Percentiles rank a stretch among this genome's conserved stretches.
Conservation (phyloP, 495 filamentous ascomycete species). For the Letharia columbiana region DNA sequence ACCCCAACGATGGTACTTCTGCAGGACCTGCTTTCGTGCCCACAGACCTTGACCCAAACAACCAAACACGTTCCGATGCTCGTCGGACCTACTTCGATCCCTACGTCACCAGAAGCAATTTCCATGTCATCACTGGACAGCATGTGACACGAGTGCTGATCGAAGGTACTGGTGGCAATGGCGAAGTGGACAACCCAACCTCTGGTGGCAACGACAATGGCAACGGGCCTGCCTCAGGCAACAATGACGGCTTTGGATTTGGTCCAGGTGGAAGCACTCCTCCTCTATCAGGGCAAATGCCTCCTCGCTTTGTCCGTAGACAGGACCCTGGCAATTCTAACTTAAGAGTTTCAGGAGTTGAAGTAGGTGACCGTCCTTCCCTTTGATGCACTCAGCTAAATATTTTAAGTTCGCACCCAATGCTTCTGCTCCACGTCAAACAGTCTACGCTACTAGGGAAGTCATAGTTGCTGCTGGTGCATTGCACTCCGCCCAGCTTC, state of each 20-base stretch:
- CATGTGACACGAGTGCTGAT: conserved; percentile 40
- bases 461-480: conserved; percentile 52
- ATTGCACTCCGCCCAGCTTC: conserved; percentile 48
- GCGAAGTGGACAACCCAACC: conserved; percentile 19
- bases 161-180: conserved; percentile 23
- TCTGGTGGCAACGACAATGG: conserved; percentile 24
- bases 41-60: conserved; percentile 35
- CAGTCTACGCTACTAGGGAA: conserved; percentile 42
- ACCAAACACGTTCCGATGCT: conserved; percentile 36
- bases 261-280: conserved; percentile 25
- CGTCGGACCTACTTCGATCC: conserved; percentile 36
- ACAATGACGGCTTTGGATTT: conserved; percentile 26
- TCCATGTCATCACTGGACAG: conserved; percentile 38
- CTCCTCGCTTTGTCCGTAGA: conserved; percentile 15
- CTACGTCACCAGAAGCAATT: conserved; percentile 32
- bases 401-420: conserved; percentile 23
- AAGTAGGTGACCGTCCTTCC: conserved; percentile 15
- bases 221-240: conserved; percentile 19
- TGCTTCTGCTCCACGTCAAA: conserved; percentile 23
- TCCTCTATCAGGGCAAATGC: conserved; percentile 13
- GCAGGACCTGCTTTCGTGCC: conserved; percentile 42
- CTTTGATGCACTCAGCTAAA: background rate
- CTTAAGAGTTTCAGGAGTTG: conserved; percentile 23
- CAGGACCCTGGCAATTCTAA: conserved; percentile 19
- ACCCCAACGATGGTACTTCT: conserved; percentile 40